Evolutionary conservation across 371 early-diverging fungal species (phyloP).

Genomic region (Gilbertella persicaria): DNA sequence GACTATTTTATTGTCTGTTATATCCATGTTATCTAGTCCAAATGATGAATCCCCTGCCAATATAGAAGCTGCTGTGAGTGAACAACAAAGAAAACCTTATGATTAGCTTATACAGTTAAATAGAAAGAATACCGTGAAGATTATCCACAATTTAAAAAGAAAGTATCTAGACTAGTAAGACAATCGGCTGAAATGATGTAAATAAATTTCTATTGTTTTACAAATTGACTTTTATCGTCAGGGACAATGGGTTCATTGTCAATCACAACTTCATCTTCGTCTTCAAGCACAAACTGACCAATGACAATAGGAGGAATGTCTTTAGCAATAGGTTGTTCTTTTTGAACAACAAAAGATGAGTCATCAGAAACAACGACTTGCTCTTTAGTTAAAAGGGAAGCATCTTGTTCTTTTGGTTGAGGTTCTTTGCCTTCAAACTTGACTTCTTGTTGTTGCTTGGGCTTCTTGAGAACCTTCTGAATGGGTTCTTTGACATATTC

Average conservation of each 20-base stretch:
- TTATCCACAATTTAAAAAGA: constrained; percentile 72
- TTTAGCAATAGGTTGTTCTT: neutral
- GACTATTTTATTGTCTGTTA: constrained; percentile 86
- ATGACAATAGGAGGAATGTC: neutral
- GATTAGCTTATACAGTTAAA: neutral
- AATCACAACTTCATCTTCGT: neutral
- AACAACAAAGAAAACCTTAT: neutral
- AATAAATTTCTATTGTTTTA: too few relatives aligned
- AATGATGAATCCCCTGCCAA: constrained; percentile 94
- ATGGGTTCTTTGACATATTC: neutral
- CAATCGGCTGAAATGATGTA: constrained; percentile 52
- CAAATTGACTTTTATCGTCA: neutral
- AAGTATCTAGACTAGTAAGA: constrained; percentile 70
- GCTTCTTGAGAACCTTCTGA: neutral
- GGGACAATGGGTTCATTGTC: neutral
- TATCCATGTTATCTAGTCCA: constrained; percentile 90
- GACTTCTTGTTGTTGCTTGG: neutral
- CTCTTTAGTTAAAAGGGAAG: neutral
- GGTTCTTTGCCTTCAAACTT: neutral
- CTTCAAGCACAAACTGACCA: neutral
- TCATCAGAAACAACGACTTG: neutral
- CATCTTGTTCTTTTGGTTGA: neutral
- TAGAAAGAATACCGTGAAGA: constrained; percentile 79
- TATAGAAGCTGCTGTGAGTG: constrained; percentile 83
- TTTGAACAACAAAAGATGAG: neutral